phyloP scores from a whole-genome alignment of 1,139 yeast species.

The Debaryomyces psychrophilus region DNA sequence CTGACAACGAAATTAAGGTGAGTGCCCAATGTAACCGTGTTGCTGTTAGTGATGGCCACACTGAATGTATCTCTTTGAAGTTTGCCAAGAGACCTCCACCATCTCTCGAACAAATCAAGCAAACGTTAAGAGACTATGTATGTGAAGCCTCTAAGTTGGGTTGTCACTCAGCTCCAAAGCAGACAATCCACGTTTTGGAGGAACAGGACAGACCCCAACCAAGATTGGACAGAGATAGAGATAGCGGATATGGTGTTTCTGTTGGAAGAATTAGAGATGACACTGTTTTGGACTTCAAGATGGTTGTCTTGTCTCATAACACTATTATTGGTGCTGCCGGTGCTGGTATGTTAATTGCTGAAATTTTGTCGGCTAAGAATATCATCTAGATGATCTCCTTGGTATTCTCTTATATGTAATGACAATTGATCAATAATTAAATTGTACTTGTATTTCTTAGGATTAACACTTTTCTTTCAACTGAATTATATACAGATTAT shows the following conservation, averaged over 20 bases:
- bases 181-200: slow-evolving; percentile 88
- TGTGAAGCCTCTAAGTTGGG: slow-evolving; percentile 80
- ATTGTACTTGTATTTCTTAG: not conserved
- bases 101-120: slow-evolving; percentile 74
- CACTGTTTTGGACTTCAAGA: slow-evolving; percentile 89
- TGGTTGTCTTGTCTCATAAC: slow-evolving; percentile 95
- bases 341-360: slow-evolving; percentile 96
- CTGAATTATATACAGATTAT: not conserved
- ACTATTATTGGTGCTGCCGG: slow-evolving; percentile 99
- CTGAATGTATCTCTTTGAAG: slow-evolving; percentile 88
- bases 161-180: slow-evolving; percentile 91
- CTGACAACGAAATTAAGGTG: slow-evolving; percentile 75
- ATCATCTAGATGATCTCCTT: slow-evolving; percentile 49
- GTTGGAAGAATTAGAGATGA: slow-evolving; percentile 96
- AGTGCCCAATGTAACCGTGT: slow-evolving; percentile 97
- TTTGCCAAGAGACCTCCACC: slow-evolving; percentile 87
- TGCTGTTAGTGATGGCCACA: slow-evolving; percentile 97
- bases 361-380: slow-evolving; percentile 75
- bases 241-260: slow-evolving; percentile 89
- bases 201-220: slow-evolving; percentile 97
- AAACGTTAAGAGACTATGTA: slow-evolving; percentile 69
- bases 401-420: slow-evolving; percentile 1
- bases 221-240: slow-evolving; percentile 94
- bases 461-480: slow-evolving; percentile 8
- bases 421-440: not conserved